Base-by-base conservation (phyloP, 495 filamentous ascomycete species). In the Xylaria scruposa region DNA sequence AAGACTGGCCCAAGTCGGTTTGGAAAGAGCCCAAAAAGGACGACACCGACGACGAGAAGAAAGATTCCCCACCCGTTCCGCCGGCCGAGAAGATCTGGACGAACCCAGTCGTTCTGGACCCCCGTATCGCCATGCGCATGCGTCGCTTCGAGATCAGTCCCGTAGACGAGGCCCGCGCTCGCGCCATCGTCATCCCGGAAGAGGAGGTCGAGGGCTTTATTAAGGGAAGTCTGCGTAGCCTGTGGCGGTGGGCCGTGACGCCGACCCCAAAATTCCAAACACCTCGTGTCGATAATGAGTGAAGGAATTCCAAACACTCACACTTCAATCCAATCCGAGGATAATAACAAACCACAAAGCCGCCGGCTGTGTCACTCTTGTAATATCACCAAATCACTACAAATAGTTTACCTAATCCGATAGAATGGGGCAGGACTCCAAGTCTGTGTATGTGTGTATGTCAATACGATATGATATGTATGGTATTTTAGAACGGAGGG, bases 1-100 rank as follows among this genome's bases (percentile, higher is more conserved):
- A 81, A 56, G 91, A 97, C 75, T 98, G 97, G 96, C 88, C 91
- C 75, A 98, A 97, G 80, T 87, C 85, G 3, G 90, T 91, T 8
- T 90, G 90, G 81, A 91, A 92, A 79, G 88, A 87, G 31, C 81
- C 87, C 17, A 92, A 96, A 76, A 80, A 80, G 24, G 89, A 92
- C 70, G 94, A 93, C 75, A 61, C 47, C 47, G 61, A 72, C 76
- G 53, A 58, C 24, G 49, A 70, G 40, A 74, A 78, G 58, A 44
- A 73, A 4, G 31, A 69, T 15, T 26, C 71, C 46, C n/a, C 73
- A 29, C 17, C 70, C 38, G 61, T 51, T 24, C 44, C 62, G 7
- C 75, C 80, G 0, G 72, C 79, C 19, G 92, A 91, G 80, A 87
- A 89, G 74, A 90, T 92, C 29, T 97, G 92, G 92, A 80, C 92